Conservation (phyloP, 2,329 filamentous ascomycete species). For the Pyrenophora seminiperda region DNA sequence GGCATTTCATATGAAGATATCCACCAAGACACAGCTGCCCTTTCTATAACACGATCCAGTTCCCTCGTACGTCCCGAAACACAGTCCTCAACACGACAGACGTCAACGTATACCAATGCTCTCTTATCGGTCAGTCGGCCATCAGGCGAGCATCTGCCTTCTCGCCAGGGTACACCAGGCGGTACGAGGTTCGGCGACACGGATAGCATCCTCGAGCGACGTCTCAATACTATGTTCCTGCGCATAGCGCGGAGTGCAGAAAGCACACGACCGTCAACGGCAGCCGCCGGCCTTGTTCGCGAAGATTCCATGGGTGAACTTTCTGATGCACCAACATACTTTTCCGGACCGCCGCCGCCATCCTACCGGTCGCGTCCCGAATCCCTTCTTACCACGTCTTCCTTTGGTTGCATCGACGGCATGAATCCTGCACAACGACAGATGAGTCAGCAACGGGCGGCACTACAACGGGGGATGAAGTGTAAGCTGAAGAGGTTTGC, state of each 20-base stretch:
- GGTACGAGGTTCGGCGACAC: constrained; percentile 18
- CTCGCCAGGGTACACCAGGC: constrained; percentile 15
- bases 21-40: constrained; percentile 8
- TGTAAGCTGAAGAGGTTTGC: constrained; percentile 38
- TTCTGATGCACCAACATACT: constrained; percentile 43
- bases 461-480: constrained; percentile 29
- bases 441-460: constrained; percentile 33
- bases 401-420: constrained; percentile 45
- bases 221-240: constrained; percentile 20
- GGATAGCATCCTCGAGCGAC: constrained; percentile 25
- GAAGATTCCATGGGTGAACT: constrained; percentile 42
- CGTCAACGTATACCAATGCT: constrained; percentile 3
- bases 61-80: constrained; percentile 11
- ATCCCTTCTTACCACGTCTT: constrained; percentile 41
- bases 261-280: constrained; percentile 21
- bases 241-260: constrained; percentile 14
- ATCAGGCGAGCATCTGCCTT: constrained; percentile 4
- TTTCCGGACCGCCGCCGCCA: constrained; percentile 39
- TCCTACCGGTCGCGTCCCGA: constrained; percentile 40
- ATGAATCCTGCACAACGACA: constrained; percentile 36
- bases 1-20: constrained; percentile 23
- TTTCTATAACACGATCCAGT: constrained; percentile 13
- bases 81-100: constrained; percentile 12
- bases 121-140: constrained; percentile 3
- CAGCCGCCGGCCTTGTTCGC: constrained; percentile 19